Conservation (phyloP, 148 eudicot genomes). For the Amaranthus hypochondriacus region DNA sequence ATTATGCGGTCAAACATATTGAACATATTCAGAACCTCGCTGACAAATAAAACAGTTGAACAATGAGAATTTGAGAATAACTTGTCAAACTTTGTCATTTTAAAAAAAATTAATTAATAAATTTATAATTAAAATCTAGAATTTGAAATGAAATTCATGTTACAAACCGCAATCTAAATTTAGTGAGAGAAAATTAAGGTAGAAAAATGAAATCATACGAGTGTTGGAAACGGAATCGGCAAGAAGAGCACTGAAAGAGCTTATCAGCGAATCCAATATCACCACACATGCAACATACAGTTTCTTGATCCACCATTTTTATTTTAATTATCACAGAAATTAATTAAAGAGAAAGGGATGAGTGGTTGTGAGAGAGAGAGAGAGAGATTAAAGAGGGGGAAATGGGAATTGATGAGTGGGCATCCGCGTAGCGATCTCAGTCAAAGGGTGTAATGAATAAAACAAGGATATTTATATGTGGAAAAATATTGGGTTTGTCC, state of each 20-base stretch:
- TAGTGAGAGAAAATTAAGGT: neutral
- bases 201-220: constrained; percentile 11
- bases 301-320: constrained; percentile 29
- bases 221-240: constrained; percentile 39
- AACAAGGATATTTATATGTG: neutral
- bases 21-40: too few relatives aligned
- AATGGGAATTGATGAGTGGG: neutral
- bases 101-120: neutral
- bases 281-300: constrained; percentile 41
- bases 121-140: neutral
- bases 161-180: neutral
- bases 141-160: neutral
- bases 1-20: too few relatives aligned
- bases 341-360: neutral
- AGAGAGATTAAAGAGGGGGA: neutral
- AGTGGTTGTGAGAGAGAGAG: neutral
- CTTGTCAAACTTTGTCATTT: too few relatives aligned
- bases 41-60: too few relatives aligned
- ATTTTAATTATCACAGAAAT: neutral
- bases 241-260: constrained; percentile 30
- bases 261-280: constrained; percentile 38
- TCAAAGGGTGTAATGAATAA: neutral
- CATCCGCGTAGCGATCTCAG: constrained; percentile 8
- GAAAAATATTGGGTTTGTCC: neutral
- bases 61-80: too few relatives aligned